Evolutionary conservation across 805 yeast species (phyloP).

Genomic region (Candida manassasensis): DNA sequence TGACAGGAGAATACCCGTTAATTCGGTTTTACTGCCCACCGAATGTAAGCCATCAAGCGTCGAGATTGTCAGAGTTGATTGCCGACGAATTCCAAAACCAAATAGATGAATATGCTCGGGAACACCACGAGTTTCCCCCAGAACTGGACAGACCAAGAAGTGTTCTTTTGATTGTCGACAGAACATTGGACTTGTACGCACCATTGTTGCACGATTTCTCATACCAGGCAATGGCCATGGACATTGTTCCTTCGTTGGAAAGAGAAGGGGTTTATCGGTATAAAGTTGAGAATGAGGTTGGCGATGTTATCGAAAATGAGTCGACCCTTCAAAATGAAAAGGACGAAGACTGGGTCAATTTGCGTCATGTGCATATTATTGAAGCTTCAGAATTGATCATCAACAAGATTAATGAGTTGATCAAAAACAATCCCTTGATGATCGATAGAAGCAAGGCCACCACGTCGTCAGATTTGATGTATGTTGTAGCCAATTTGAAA

Average conservation of each 20-base stretch:
- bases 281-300: slow-evolving; percentile 49
- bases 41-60: slow-evolving; percentile 47
- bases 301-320: slow-evolving; percentile 25
- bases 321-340: slow-evolving; percentile 51
- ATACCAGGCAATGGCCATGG: slow-evolving; percentile 90
- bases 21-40: slow-evolving; percentile 65
- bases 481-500: slow-evolving; percentile 65
- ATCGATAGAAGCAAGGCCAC: slow-evolving; percentile 63
- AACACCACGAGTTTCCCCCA: slow-evolving; percentile 60
- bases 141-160: slow-evolving; percentile 61
- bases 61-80: slow-evolving; percentile 59
- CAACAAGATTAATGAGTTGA: slow-evolving; percentile 57
- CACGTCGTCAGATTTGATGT: slow-evolving; percentile 65
- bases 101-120: slow-evolving; percentile 72
- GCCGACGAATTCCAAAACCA: slow-evolving; percentile 68
- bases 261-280: slow-evolving; percentile 46
- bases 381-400: slow-evolving; percentile 64
- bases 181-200: slow-evolving; percentile 77
- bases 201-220: slow-evolving; percentile 87
- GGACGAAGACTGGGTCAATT: slow-evolving; percentile 68
- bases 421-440: slow-evolving; percentile 69
- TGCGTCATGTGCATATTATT: slow-evolving; percentile 71
- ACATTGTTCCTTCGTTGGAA: slow-evolving; percentile 46
- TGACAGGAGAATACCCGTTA: slow-evolving; percentile 85
- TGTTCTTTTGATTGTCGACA: slow-evolving; percentile 69